Percentiles rank a stretch among this genome's conserved stretches.
These are phyloP conservation scores for Byssoonygena ceratinophila DNA, from an alignment of 2,329 filamentous ascomycete genomes.

Conservation along the genomic window DNA sequence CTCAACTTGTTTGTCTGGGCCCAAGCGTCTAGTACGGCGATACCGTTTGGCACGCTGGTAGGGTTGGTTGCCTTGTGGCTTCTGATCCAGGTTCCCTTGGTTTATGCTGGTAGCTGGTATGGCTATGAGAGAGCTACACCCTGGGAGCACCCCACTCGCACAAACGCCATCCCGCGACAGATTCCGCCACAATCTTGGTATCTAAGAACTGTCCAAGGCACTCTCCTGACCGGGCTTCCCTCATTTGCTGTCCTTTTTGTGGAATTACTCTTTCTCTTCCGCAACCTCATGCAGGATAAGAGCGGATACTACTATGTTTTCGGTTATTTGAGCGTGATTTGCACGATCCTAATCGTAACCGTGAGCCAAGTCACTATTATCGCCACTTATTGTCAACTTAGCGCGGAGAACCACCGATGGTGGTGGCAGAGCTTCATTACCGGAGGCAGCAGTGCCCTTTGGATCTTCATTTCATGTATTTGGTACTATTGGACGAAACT, in stretches of 20 bases:
- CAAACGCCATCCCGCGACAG: conserved; percentile 58
- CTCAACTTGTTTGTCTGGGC: conserved; percentile 86
- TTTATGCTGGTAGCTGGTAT: conserved; percentile 68
- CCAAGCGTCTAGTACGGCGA: conserved; percentile 75
- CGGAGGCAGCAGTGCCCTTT: conserved; percentile 63
- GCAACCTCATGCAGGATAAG: conserved; percentile 82
- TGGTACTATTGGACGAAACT: conserved; percentile 78
- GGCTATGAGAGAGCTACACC: conserved; percentile 57
- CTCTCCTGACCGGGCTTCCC: conserved; percentile 63
- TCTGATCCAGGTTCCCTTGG: conserved; percentile 72
- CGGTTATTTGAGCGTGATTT: conserved; percentile 69
- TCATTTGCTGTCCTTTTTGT: conserved; percentile 84
- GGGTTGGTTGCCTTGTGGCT: conserved; percentile 68
- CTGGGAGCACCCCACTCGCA: conserved; percentile 76
- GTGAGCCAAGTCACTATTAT: conserved; percentile 77
- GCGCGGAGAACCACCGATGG: conserved; percentile 80
- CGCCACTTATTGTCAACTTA: conserved; percentile 70
- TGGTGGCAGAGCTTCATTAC: conserved; percentile 84
- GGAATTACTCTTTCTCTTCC: conserved; percentile 76
- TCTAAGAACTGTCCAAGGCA: conserved; percentile 50
- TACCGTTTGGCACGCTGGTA: conserved; percentile 69
- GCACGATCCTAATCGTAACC: conserved; percentile 60
- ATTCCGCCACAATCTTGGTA: conserved; percentile 71
- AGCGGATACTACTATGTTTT: conserved; percentile 88
- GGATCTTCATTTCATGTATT: conserved; percentile 71